Evolutionary conservation across 768 basidiomycete genomes (phyloP), one percentile per base, ranked within the genome.

Genomic region (Tricholoma sp.): DNA sequence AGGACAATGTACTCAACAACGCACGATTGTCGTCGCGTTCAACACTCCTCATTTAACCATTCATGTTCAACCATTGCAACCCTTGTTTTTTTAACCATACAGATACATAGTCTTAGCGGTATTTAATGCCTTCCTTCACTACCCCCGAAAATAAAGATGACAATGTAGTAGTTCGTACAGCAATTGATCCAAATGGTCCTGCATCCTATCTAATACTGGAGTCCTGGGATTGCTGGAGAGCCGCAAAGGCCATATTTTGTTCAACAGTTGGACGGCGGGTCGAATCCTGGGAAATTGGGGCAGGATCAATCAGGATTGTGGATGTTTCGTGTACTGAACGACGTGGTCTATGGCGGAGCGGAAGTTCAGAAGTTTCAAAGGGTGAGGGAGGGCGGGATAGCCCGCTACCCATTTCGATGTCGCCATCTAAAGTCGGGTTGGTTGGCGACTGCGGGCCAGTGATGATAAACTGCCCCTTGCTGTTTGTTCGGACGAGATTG

Each of bases 401-500:
- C 27, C 72, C 72, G 45, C 75, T 79, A 59, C 84, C 84, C 73
- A 83, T 78, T 49, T 84, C 82, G 24, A 72, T 65, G 60, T 85
- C 83, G 68, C 83, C 83, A 63, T 83, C 83, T 52, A 73, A 75
- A 5, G 77, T 78, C 22, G 69, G 63, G 60, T 69, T 71, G 31
- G 64, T 66, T 39, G 73, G 69, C 29, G 70, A 69, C 32, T 76
- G 70, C 39, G 76, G 66, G 19, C 83, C 82, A 32, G 70, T 70
- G 64, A 88, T 79, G 59, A 74, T 70, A 66, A 78, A 90, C 57
- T 71, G 72, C 59, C 82, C 84, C 21, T 74, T 73, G 69, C 83
- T 88, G 69, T 95, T 88, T 10, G 92, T 91, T 56, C 89, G 83
- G 57, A 94, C 89, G 67, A 98, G 89, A 69, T 91, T 96, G 74